These are phyloP conservation scores for Amoeboaphelidium occidentale DNA, from an alignment of 371 early-diverging fungal species.

Conservation along the genomic window DNA sequence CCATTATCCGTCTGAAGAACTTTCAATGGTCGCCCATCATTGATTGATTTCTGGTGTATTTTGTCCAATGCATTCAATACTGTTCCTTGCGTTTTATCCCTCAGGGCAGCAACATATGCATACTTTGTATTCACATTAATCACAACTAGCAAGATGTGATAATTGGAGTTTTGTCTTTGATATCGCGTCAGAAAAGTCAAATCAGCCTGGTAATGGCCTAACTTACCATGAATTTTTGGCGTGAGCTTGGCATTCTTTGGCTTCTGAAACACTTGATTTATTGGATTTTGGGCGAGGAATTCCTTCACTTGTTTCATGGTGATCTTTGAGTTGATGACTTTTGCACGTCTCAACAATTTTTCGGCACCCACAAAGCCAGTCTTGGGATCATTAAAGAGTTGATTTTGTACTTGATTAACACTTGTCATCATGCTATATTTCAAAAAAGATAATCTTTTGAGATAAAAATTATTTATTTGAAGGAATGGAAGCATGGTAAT, in stretches of 20 bases:
- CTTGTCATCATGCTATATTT: not conserved
- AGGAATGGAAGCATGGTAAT: not conserved
- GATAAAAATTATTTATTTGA: slow-evolving; percentile 1
- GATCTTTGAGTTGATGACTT: not conserved
- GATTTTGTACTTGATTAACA: not conserved
- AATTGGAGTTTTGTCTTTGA: slow-evolving; percentile 1
- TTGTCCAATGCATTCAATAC: not conserved
- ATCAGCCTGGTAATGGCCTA: not conserved
- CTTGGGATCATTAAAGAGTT: slow-evolving; percentile 1
- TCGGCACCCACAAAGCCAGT: slow-evolving; percentile 1
- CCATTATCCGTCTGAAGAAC: slow-evolving; percentile 1
- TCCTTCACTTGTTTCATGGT: slow-evolving; percentile 1
- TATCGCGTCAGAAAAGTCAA: not conserved
- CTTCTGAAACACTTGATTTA: slow-evolving; percentile 1
- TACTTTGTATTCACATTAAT: slow-evolving; percentile 1
- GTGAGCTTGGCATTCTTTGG: slow-evolving; percentile 1
- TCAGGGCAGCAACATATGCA: slow-evolving; percentile 1
- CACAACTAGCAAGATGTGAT: slow-evolving; percentile 1
- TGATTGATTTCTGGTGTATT: not conserved
- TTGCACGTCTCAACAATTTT: slow-evolving; percentile 1
- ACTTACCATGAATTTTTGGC: slow-evolving; percentile 1
- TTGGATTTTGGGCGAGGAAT: not conserved
- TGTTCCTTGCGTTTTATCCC: not conserved
- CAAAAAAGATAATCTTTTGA: slow-evolving; percentile 1
- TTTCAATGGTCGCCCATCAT: slow-evolving; percentile 1